Percentiles rank a stretch among this genome's conserved stretches.
Conservation (phyloP, 1,284 basidiomycete genomes). For the Leccinum pachyderme region DNA sequence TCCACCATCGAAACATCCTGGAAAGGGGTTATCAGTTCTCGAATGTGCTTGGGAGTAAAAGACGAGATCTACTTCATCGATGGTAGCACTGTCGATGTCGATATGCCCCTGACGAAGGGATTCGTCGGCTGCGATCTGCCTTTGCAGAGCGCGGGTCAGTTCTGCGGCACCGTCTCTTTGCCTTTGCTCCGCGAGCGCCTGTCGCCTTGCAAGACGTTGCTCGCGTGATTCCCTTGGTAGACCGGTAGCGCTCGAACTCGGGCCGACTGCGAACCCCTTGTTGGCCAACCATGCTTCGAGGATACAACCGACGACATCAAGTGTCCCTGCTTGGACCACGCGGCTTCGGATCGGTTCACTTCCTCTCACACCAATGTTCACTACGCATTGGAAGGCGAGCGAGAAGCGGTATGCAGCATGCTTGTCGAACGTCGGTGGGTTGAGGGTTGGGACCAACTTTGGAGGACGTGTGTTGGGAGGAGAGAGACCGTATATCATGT, state of each 20-base stretch:
- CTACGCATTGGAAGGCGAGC: conserved; percentile 94
- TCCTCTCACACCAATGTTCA: conserved; percentile 98
- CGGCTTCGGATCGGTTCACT: conserved; percentile 88
- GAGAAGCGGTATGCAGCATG: conserved; percentile 85
- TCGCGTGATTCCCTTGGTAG: conserved; percentile 70
- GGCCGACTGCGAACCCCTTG: conserved; percentile 78
- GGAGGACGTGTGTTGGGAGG: conserved; percentile 54
- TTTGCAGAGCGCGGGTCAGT: conserved; percentile 54
- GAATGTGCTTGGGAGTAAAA: background rate
- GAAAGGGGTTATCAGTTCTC: conserved; percentile 9
- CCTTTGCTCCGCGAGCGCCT: conserved; percentile 50
- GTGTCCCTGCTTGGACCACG: conserved; percentile 94
- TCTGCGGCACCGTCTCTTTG: conserved; percentile 54
- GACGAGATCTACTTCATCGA: conserved; percentile 28
- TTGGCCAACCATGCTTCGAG: conserved; percentile 89
- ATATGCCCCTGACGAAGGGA: conserved; percentile 8
- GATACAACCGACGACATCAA: conserved; percentile 93
- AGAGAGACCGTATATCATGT: conserved; percentile 70
- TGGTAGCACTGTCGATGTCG: conserved; percentile 6
- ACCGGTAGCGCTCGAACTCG: conserved; percentile 59
- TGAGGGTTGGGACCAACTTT: conserved; percentile 56
- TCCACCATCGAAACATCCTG: conserved; percentile 32
- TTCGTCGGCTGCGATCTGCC: conserved; percentile 41
- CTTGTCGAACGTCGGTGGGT: conserved; percentile 73
- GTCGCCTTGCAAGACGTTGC: conserved; percentile 59